Conservation (phyloP, 306 rosid species). For the Casuarina glauca region DNA sequence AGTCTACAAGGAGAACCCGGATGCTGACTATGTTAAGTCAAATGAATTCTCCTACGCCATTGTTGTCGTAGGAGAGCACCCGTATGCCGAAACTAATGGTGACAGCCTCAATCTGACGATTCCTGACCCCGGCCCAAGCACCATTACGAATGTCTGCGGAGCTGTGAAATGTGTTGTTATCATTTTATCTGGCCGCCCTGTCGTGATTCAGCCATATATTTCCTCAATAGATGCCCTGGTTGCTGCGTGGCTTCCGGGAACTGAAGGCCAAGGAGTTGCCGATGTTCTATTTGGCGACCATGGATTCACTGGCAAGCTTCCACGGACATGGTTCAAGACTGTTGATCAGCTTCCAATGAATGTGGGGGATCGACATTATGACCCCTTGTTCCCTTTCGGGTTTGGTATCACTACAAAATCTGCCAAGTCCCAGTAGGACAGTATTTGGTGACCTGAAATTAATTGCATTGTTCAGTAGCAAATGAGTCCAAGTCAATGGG, state of each 20-base stretch:
- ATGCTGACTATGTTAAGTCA: not conserved
- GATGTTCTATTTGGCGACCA: not conserved
- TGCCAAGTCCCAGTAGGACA: not conserved
- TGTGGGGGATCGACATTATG: constrained; percentile 10
- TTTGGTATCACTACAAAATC: constrained; percentile 5
- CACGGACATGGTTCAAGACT: constrained; percentile 4
- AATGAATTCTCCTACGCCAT: constrained; percentile 4
- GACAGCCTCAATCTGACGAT: constrained; percentile 1
- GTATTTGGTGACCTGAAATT: not conserved
- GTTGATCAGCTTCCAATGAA: constrained; percentile 6
- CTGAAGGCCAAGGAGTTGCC: constrained; percentile 5
- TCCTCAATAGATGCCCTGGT: not conserved
- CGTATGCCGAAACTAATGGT: not conserved
- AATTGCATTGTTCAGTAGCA: not conserved
- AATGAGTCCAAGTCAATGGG: not conserved
- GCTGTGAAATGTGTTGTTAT: not conserved
- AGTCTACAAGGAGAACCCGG: not conserved
- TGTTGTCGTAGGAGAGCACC: constrained; percentile 8
- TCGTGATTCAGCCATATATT: not conserved
- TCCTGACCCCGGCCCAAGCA: not conserved
- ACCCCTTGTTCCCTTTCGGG: constrained; percentile 1
- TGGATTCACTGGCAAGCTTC: not conserved
- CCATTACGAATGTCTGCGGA: not conserved
- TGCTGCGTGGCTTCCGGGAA: constrained; percentile 3
- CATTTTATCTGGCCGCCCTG: constrained; percentile 1